A percentile compares a stretch with the other conserved stretches of the same genome.
These are phyloP conservation scores for Emericellopsis atlantica DNA, from an alignment of 2,329 filamentous ascomycete species.

Conservation along the genomic window DNA sequence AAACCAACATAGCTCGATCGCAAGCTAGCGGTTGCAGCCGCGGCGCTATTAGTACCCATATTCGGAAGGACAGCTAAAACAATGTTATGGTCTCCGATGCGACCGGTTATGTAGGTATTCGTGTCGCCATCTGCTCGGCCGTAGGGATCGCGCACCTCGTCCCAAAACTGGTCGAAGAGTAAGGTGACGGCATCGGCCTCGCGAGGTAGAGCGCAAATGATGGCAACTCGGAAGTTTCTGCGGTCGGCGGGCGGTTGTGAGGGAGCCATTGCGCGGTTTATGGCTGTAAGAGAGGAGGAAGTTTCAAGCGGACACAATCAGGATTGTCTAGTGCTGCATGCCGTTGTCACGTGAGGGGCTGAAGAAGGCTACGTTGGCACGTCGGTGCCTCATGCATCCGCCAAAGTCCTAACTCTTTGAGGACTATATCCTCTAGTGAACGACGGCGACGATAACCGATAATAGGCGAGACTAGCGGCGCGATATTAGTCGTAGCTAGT, in stretches of 20 bases:
- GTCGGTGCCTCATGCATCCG: too few species aligned
- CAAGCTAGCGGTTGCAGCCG: background rate
- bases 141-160: slow-evolving; percentile 4
- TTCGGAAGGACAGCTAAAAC: slow-evolving; percentile 7
- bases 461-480: background rate
- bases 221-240: slow-evolving; percentile 4
- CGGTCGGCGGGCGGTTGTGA: background rate
- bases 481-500: background rate
- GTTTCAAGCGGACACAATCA: background rate
- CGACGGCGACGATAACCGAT: too few species aligned
- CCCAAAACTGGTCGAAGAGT: slow-evolving; percentile 6
- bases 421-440: too few species aligned
- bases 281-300: background rate
- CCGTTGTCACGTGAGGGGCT: background rate
- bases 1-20: slow-evolving; percentile 6
- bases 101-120: slow-evolving; percentile 11
- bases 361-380: background rate
- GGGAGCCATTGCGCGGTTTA: background rate
- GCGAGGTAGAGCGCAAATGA: slow-evolving; percentile 5
- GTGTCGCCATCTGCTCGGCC: slow-evolving; percentile 7
- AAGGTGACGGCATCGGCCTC: slow-evolving; percentile 6
- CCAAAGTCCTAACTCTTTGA: too few species aligned
- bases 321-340: too few species aligned
- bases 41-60: slow-evolving; percentile 3
- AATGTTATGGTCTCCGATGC: slow-evolving; percentile 8